A percentile compares a stretch with the other conserved stretches of the same genome.
Conservation (phyloP, 768 basidiomycete genomes). For the Collybia mongolica region DNA sequence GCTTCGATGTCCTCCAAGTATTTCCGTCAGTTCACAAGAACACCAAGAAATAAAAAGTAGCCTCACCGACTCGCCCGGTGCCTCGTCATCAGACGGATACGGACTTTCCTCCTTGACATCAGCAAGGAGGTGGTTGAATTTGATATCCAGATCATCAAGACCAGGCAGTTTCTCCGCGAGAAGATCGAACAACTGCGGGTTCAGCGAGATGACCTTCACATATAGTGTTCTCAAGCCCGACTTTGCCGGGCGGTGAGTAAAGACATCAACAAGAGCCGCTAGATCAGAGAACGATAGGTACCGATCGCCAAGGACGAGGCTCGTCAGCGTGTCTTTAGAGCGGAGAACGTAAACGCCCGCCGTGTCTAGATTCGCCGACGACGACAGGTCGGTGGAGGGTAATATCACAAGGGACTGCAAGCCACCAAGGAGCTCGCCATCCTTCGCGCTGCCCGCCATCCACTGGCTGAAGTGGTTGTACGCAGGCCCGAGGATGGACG, state of each 20-base stretch:
- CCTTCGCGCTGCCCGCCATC: constrained; percentile 8
- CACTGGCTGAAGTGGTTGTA: constrained; percentile 7
- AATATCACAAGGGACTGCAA: constrained; percentile 10
- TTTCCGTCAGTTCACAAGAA: too few species aligned
- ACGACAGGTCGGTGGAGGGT: constrained; percentile 6
- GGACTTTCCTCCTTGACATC: constrained; percentile 10
- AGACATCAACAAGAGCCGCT: constrained; percentile 8
- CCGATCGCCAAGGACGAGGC: constrained; percentile 8
- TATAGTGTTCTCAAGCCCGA: constrained; percentile 16
- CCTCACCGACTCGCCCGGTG: constrained; percentile 4
- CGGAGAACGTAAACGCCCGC: constrained; percentile 5
- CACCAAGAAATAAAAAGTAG: not conserved
- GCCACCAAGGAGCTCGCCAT: constrained; percentile 5
- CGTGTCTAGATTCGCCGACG: constrained; percentile 4
- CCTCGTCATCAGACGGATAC: constrained; percentile 6
- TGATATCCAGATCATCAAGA: constrained; percentile 17
- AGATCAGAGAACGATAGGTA: constrained; percentile 11
- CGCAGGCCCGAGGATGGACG: constrained; percentile 5
- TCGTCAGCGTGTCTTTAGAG: constrained; percentile 13
- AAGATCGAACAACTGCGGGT: constrained; percentile 21
- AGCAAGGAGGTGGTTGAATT: constrained; percentile 10
- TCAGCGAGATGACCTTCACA: constrained; percentile 18
- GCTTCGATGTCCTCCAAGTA: constrained; percentile 2
- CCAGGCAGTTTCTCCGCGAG: constrained; percentile 18
- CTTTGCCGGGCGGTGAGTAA: constrained; percentile 13